Evolutionary conservation across 2,329 filamentous ascomycete species (phyloP), one percentile per base, ranked within the genome.

Genomic region (Ophiostoma novo-ulmi): DNA sequence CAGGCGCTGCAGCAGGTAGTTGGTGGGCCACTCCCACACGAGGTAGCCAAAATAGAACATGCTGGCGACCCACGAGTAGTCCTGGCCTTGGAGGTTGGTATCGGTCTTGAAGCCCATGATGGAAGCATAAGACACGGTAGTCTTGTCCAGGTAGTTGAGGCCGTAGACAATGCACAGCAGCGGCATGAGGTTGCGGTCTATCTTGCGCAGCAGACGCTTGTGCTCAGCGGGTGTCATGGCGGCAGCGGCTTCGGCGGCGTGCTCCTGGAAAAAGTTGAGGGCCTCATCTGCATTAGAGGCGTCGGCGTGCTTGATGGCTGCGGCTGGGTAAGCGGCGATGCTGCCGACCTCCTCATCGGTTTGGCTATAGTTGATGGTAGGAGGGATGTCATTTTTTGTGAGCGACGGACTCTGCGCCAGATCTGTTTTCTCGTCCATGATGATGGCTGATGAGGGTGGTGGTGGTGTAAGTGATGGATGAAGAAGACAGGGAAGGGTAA

Each of bases 11-110:
- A 91, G 81, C 38, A 91, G 81, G 14, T 86, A 83, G 75, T 85
- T 89, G 1, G 88, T 90, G 0, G 88, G 88, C 77, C 88, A 90
- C 76, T 91, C 88, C 84, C 84, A 89, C 2, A 83, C 85, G 20
- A 80, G 75, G 70, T 80, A 80, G 76, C 82, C 82, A 71, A 75
- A 84, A 74, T 84, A 84, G 74, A 84, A 84, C 76, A 85, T 79
- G 74, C 80, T 83, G 1, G 81, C 81, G 17, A 86, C 78, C 84
- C 84, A 85, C 73, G 83, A 80, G 74, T 84, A 84, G 72, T 84
- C 76, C 74, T 82, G 79, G 26, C 79, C 79, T 11, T 77, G 73
- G 13, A 85, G 78, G 70, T 79, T 73, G 26, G 83, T 76, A 70
- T 85, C 84, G 6, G 76, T 77, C 71, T 81, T 82, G 41, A 86